These are phyloP conservation scores for Beauveria australis DNA, from an alignment of 2,329 filamentous ascomycete species.

Conservation along the genomic window DNA sequence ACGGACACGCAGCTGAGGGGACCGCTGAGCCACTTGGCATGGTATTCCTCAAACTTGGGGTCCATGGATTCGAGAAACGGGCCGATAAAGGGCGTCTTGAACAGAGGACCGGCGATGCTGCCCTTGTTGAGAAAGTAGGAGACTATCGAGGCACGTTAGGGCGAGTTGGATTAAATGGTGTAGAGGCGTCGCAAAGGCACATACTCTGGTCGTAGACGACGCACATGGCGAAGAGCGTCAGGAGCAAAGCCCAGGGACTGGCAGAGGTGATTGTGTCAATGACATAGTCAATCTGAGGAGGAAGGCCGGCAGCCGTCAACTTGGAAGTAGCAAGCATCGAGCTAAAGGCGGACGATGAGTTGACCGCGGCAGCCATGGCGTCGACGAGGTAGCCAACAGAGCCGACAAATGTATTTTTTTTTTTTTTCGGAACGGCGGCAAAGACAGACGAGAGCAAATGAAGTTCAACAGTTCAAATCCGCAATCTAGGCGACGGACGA, in stretches of 20 bases:
- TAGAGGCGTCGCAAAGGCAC: constrained; percentile 25
- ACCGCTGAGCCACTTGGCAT: constrained; percentile 85
- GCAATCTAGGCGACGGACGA: neutral
- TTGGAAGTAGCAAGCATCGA: constrained; percentile 60
- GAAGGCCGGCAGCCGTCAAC: constrained; percentile 39
- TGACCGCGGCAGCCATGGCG: constrained; percentile 49
- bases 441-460: neutral
- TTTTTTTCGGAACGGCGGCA: neutral
- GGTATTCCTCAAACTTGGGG: constrained; percentile 85
- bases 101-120: constrained; percentile 63
- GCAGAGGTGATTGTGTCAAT: constrained; percentile 49
- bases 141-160: constrained; percentile 38
- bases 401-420: neutral
- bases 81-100: constrained; percentile 84
- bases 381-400: neutral
- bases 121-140: constrained; percentile 70
- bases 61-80: constrained; percentile 89
- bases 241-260: constrained; percentile 52
- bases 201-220: constrained; percentile 86
- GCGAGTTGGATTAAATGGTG: neutral
- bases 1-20: constrained; percentile 94
- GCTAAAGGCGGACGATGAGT: constrained; percentile 58
- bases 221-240: constrained; percentile 62
- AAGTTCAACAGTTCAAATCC: neutral
- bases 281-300: constrained; percentile 47